These are phyloP conservation scores for Sclerotinia minor DNA, from an alignment of 2,329 filamentous ascomycete species.

Conservation along the genomic window DNA sequence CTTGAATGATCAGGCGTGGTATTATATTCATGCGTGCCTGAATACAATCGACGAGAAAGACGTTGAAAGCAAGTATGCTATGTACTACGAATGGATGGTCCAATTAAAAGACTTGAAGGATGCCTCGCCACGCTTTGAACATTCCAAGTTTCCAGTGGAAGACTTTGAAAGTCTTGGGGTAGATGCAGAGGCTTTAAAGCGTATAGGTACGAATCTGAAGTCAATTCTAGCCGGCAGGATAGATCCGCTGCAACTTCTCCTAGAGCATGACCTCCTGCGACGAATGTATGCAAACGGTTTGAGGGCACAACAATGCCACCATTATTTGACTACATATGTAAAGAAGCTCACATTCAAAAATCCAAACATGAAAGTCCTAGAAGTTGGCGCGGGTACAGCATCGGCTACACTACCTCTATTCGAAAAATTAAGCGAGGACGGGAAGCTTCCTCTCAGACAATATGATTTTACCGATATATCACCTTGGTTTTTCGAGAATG, in stretches of 20 bases:
- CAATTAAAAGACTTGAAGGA: not conserved
- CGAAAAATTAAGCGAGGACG: not conserved
- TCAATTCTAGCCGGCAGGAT: not conserved
- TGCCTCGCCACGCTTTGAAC: not conserved
- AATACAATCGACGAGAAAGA: not conserved
- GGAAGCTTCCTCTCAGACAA: not conserved
- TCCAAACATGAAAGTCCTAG: conserved; percentile 40
- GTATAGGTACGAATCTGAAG: not conserved
- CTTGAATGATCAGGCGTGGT: not conserved
- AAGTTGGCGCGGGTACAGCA: conserved; percentile 33
- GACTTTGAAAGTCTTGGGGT: not conserved
- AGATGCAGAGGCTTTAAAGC: not conserved
- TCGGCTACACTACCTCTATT: conserved; percentile 9
- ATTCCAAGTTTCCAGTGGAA: not conserved
- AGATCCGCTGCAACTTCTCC: not conserved
- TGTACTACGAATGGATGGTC: not conserved
- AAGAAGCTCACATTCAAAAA: conserved; percentile 27
- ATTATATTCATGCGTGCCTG: not conserved
- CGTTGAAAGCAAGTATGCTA: not conserved
- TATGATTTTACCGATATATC: conserved; percentile 20
- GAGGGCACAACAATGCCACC: not conserved
- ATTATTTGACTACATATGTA: not conserved
- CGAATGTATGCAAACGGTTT: not conserved
- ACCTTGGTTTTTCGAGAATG: not conserved
- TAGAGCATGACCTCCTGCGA: not conserved